These are phyloP conservation scores for Phenoliferia sp. DNA, from an alignment of 1,284 basidiomycete genomes.

Conservation along the genomic window DNA sequence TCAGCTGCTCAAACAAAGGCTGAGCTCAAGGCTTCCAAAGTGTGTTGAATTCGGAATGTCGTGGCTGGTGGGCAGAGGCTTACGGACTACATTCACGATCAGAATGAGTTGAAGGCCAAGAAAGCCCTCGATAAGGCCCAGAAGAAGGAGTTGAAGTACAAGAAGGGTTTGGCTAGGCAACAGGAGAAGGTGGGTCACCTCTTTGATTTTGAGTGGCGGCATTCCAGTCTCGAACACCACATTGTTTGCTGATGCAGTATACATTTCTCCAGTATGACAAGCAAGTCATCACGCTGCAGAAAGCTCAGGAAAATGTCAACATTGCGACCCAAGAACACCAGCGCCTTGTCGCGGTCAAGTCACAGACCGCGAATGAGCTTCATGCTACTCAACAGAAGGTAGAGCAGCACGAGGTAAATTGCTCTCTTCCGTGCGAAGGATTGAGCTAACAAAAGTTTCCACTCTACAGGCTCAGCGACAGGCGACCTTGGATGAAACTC, in stretches of 20 bases:
- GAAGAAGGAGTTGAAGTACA: conserved; percentile 19
- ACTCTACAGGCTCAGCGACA: no score
- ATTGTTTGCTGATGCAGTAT: no score
- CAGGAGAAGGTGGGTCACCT: no score
- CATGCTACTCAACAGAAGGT: background rate
- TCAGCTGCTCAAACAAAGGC: conserved; percentile 10
- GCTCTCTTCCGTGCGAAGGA: no score
- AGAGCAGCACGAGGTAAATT: background rate
- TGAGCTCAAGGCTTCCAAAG: conserved; percentile 24
- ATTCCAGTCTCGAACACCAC: no score
- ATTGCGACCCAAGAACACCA: background rate
- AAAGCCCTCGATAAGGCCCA: conserved; percentile 21
- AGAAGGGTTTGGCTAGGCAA: background rate
- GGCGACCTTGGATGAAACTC: no score
- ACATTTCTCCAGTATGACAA: no score
- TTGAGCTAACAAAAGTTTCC: no score
- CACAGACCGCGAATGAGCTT: background rate
- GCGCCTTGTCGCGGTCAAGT: conserved; percentile 6
- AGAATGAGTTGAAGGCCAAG: conserved; percentile 22
- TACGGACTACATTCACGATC: no score
- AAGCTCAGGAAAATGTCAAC: background rate
- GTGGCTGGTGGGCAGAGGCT: background rate
- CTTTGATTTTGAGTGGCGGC: no score
- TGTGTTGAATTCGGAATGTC: background rate
- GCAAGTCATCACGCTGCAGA: conserved; percentile 9